Conservation (phyloP, 371 early-diverging fungal species). For the Phascolomyces articulosus region DNA sequence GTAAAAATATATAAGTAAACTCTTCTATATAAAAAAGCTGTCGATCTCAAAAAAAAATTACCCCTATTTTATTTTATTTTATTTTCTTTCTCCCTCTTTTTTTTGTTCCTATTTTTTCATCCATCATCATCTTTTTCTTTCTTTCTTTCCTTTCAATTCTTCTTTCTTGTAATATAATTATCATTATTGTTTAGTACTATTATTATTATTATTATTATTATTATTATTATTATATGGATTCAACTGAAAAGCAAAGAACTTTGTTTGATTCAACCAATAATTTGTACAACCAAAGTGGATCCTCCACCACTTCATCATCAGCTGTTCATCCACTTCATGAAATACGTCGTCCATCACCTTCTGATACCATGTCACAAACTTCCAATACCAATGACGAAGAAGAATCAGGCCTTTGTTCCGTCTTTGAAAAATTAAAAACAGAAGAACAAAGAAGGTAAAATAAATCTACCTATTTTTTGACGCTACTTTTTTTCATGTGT, state of each 20-base stretch:
- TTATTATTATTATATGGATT: constrained; percentile 6
- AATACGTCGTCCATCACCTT: not conserved
- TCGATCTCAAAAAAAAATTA: constrained; percentile 7
- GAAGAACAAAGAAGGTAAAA: constrained; percentile 17
- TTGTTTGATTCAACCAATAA: constrained; percentile 3
- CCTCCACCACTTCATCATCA: no score
- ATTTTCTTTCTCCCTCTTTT: constrained; percentile 2
- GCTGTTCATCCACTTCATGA: constrained; percentile 15
- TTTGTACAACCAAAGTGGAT: not conserved
- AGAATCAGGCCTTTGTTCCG: constrained; percentile 14
- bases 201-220: not conserved
- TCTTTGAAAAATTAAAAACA: constrained; percentile 20
- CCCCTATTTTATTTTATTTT: constrained; percentile 9
- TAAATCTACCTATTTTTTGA: not conserved
- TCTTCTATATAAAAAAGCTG: not conserved
- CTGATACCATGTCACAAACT: constrained; percentile 17
- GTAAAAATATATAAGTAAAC: not conserved
- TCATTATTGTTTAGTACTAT: not conserved
- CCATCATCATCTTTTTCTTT: not conserved
- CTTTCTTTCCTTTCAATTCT: not conserved
- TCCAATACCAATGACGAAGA: constrained; percentile 29
- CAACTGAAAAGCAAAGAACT: constrained; percentile 8
- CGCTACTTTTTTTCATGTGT: no score
- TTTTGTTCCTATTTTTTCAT: not conserved
- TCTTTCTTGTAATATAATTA: not conserved